Base-by-base conservation (phyloP, 148 eudicot species). In the Fagopyrum homotropicum region DNA sequence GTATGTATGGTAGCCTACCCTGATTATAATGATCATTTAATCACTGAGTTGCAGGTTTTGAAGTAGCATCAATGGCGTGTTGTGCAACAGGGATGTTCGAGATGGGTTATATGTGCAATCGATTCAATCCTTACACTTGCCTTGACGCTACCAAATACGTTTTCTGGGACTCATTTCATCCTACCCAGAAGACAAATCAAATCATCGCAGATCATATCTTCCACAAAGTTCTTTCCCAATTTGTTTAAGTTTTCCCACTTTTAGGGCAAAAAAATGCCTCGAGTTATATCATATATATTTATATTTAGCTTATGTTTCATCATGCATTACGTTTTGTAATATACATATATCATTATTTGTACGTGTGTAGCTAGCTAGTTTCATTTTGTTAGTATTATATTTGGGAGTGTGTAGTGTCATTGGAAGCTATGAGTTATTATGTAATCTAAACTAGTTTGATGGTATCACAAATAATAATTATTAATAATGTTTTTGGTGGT, bases 161-260 rank as follows among this genome's bases (percentile, higher is more conserved):
- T 7, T 93, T 93, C 16, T 93, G 98, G 98, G 98, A 93, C 77
- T 83, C 98, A 0, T 90, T 93, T 45, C 98, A 93, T 56, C 98
- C 96, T 0, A 79, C 98, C 4, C 87, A 93, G 78, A 87, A 84
- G 57, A 83, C 98, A 0, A 88, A 79, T 76, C 63, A 45, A 0
- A 77, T 93, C 29, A 17, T 86, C 45, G 75, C 89, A 1, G 76
- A 88, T 35, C 75, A 88, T 80, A 6, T 91, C 19, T 14, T 88
- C 61, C 80, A 81, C 22, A 84, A 47, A 55, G 73, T 78, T 14
- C 61, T 91, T 2, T n/a, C 46, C 51, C 72, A 26, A 73, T 89
- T 91, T 52, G 69, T 80, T 7, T 80, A 19, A 59, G 70, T 40
- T 12, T 64, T 64, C 0, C 29, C 48, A 17, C n/a, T 43, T 30